phyloP scores from a whole-genome alignment of 148 eudicot species.

The Chenopodium album region DNA sequence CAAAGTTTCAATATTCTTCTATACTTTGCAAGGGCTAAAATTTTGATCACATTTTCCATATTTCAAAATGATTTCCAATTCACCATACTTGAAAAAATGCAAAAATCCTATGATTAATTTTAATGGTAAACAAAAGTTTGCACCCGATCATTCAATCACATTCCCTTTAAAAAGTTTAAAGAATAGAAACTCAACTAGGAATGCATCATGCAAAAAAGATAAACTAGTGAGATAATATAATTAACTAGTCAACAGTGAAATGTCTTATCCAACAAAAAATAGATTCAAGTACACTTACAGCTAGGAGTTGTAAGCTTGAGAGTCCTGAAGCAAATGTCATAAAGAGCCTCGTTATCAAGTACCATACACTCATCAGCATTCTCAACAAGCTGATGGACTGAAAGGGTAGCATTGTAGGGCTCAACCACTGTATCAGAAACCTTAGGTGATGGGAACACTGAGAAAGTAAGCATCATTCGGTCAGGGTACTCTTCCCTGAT shows the following conservation, averaged over 20 bases:
- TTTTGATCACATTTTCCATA: not conserved
- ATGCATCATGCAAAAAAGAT: not conserved
- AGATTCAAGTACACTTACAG: constrained; percentile 29
- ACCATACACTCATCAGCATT: constrained; percentile 52
- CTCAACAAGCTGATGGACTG: constrained; percentile 45
- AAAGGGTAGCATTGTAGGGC: constrained; percentile 45
- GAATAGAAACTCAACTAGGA: no score
- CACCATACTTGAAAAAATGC: not conserved
- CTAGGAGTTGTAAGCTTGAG: constrained; percentile 46
- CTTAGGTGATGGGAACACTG: constrained; percentile 43
- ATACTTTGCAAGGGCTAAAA: not conserved
- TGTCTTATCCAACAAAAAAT: not conserved
- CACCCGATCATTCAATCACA: not conserved
- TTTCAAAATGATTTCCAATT: no score
- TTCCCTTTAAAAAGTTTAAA: no score
- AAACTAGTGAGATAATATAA: not conserved
- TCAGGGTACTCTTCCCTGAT: constrained; percentile 49
- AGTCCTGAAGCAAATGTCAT: constrained; percentile 42
- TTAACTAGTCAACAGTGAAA: not conserved
- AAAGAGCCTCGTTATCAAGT: constrained; percentile 40
- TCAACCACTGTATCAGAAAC: constrained; percentile 45
- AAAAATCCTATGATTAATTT: no score
- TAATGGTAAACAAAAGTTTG: no score
- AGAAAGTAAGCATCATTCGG: constrained; percentile 44
- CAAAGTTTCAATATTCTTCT: not conserved